These are phyloP conservation scores for Kodamaea hsintzibuensis DNA, from an alignment of 805 yeast species.

Conservation along the genomic window DNA sequence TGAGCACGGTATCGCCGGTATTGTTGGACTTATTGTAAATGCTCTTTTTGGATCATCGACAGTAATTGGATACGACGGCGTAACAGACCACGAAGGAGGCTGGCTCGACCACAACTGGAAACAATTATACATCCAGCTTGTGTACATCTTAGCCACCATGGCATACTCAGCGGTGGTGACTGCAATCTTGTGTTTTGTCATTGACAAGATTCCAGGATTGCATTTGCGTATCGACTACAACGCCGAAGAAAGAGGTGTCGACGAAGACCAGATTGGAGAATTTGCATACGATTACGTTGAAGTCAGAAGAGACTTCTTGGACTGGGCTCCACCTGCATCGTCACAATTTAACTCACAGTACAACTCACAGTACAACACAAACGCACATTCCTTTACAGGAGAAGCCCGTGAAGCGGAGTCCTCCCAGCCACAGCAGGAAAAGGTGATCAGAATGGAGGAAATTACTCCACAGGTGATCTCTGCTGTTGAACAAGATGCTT, in stretches of 20 bases:
- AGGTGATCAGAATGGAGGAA: not conserved
- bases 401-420: not conserved
- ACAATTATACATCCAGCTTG: conserved; percentile 88
- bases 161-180: conserved; percentile 81
- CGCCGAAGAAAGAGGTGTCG: conserved; percentile 88
- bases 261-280: conserved; percentile 96
- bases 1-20: conserved; percentile 98
- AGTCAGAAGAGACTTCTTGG: conserved; percentile 86
- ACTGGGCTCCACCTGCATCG: conserved; percentile 35
- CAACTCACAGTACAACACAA: conserved; percentile 7
- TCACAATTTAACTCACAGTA: conserved; percentile 4
- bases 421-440: not conserved
- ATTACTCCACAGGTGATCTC: conserved; percentile 3
- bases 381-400: conserved; percentile 6
- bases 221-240: conserved; percentile 77
- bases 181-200: conserved; percentile 67
- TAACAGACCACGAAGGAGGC: conserved; percentile 83
- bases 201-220: conserved; percentile 80
- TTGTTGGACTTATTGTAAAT: conserved; percentile 85
- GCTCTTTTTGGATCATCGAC: conserved; percentile 85
- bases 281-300: conserved; percentile 99
- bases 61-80: conserved; percentile 89
- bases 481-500: conserved; percentile 7
- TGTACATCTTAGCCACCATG: conserved; percentile 69
- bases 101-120: conserved; percentile 90